These are phyloP conservation scores for Betula pendula DNA, from an alignment of 306 rosid species.

Conservation along the genomic window DNA sequence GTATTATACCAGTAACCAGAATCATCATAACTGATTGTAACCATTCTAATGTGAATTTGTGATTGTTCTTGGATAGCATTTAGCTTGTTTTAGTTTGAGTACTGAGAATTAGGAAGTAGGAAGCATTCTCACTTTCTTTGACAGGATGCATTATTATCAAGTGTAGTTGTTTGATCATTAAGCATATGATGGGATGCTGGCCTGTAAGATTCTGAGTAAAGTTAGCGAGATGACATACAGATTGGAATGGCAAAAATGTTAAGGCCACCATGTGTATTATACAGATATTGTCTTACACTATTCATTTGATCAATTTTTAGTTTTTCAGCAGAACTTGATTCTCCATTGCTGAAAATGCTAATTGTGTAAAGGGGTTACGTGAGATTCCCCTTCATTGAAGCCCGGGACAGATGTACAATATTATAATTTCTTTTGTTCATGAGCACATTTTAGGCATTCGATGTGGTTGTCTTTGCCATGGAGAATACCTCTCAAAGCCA, in stretches of 20 bases:
- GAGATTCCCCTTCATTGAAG: background rate
- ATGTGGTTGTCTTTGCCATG: background rate
- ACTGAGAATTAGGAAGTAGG: constrained; percentile 24
- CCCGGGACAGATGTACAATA: background rate
- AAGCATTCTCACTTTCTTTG: constrained; percentile 1
- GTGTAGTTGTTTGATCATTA: background rate
- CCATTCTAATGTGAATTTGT: constrained; percentile 12
- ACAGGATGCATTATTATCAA: background rate
- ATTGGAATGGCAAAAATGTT: background rate
- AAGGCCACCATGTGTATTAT: background rate
- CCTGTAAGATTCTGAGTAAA: background rate
- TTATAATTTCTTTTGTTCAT: background rate
- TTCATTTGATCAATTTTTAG: background rate
- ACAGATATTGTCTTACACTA: background rate
- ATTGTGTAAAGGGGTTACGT: background rate
- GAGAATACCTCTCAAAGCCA: background rate
- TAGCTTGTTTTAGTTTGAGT: constrained; percentile 6
- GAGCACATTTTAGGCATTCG: background rate
- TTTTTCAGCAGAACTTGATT: background rate
- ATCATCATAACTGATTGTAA: constrained; percentile 19
- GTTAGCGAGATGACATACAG: background rate
- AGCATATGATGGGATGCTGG: background rate
- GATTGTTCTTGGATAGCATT: constrained; percentile 20
- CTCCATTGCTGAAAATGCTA: background rate
- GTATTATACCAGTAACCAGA: background rate